phyloP scores from a whole-genome alignment of 768 basidiomycete species.

The Calocybe indica region DNA sequence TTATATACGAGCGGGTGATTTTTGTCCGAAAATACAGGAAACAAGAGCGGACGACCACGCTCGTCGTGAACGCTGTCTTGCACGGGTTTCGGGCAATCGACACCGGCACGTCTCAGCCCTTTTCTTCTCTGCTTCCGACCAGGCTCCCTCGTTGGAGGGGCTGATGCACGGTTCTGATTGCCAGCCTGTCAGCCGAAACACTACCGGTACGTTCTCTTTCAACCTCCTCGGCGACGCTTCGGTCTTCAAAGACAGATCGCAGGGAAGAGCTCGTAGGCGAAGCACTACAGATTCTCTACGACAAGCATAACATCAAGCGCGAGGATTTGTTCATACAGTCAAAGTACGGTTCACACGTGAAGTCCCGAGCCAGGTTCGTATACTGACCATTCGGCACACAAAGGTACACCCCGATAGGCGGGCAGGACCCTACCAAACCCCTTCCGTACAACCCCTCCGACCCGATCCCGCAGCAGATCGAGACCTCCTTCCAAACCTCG shows the following conservation, averaged over 20 bases:
- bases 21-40: constrained; percentile 45
- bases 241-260: not conserved
- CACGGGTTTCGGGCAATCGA: constrained; percentile 80
- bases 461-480: constrained; percentile 53
- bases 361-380: not conserved
- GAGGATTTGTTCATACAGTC: constrained; percentile 77
- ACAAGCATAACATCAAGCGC: constrained; percentile 55
- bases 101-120: constrained; percentile 44
- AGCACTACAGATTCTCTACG: constrained; percentile 52
- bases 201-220: constrained; percentile 41
- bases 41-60: constrained; percentile 58
- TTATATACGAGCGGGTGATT: constrained; percentile 1
- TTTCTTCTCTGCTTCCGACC: too few species aligned
- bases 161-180: not conserved
- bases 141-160: not conserved
- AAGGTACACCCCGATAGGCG: constrained; percentile 70
- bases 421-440: constrained; percentile 66
- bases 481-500: constrained; percentile 55
- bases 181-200: constrained; percentile 69
- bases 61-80: constrained; percentile 68
- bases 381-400: not conserved
- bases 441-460: constrained; percentile 65
- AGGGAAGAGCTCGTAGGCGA: constrained; percentile 81
- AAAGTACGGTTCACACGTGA: constrained; percentile 40
- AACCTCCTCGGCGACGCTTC: too few species aligned